Conservation (phyloP, 2,329 filamentous ascomycete genomes). For the Aspergillus unguis region DNA sequence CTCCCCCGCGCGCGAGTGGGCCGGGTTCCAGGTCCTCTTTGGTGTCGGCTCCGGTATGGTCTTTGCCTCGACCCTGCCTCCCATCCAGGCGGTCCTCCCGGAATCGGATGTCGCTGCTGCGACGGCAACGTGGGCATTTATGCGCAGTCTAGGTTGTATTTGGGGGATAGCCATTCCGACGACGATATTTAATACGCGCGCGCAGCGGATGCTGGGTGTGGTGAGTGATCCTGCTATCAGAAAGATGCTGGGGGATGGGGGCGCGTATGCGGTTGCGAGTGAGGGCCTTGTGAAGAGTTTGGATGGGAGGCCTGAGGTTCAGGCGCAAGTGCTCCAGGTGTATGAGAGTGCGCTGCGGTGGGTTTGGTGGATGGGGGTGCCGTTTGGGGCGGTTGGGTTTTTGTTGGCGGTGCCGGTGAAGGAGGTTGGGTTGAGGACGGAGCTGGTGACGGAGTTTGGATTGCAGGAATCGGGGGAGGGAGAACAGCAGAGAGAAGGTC, state of each 20-base stretch:
- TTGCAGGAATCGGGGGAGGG: not conserved
- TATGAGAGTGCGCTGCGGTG: conserved; percentile 13
- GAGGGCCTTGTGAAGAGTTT: conserved; percentile 10
- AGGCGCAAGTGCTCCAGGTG: conserved; percentile 7
- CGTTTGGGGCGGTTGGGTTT: conserved; percentile 18
- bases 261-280: conserved; percentile 22
- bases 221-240: conserved; percentile 15
- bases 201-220: not conserved
- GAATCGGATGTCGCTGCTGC: not conserved
- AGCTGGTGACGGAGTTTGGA: conserved; percentile 16
- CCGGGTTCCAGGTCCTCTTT: not conserved
- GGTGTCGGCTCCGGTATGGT: conserved; percentile 1
- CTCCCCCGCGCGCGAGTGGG: not conserved
- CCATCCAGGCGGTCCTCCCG: not conserved
- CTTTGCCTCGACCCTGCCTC: not conserved
- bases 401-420: conserved; percentile 15
- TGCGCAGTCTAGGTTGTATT: conserved; percentile 5
- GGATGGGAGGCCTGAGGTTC: not conserved
- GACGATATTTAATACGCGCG: not conserved
- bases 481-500: too few species aligned
- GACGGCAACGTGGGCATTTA: conserved; percentile 4
- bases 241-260: conserved; percentile 14
- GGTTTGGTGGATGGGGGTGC: conserved; percentile 17
- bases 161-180: not conserved
- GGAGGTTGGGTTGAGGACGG: conserved; percentile 15